Conservation (phyloP, 2,329 filamentous ascomycete genomes). For the Sarocladium brachiariae region DNA sequence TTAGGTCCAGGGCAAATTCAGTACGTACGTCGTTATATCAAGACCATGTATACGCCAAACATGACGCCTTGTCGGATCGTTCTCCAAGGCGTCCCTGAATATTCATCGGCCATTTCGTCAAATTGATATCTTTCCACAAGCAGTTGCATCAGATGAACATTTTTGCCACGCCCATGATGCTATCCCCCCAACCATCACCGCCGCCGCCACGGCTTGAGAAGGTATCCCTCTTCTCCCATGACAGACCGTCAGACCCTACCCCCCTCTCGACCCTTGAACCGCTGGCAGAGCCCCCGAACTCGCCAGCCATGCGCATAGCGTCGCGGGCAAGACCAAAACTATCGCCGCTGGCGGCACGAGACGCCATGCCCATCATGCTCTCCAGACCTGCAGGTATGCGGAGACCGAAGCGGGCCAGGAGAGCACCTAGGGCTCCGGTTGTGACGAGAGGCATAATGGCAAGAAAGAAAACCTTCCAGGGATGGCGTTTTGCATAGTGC, state of each 20-base stretch:
- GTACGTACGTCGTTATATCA: no score
- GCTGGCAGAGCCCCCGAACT: constrained; percentile 28
- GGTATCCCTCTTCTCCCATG: constrained; percentile 33
- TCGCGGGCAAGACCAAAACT: constrained; percentile 48
- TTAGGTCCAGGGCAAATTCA: no score
- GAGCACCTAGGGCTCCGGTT: constrained; percentile 70
- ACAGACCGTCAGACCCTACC: constrained; percentile 14
- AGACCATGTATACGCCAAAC: not conserved
- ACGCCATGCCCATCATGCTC: constrained; percentile 32
- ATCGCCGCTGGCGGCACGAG: constrained; percentile 35
- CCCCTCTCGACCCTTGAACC: constrained; percentile 9
- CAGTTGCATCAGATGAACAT: constrained; percentile 30
- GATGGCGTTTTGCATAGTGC: constrained; percentile 76
- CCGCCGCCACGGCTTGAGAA: constrained; percentile 21
- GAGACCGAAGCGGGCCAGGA: constrained; percentile 74
- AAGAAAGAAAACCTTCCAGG: constrained; percentile 78
- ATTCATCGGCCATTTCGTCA: not conserved
- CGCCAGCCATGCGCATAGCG: constrained; percentile 38
- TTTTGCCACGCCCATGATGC: constrained; percentile 32
- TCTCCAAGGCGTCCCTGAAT: not conserved
- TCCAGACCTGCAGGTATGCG: constrained; percentile 60
- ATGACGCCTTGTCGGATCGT: not conserved
- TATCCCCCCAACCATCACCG: constrained; percentile 26
- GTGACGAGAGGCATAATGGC: constrained; percentile 83
- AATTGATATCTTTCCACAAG: not conserved